A percentile compares a stretch with the other conserved stretches of the same genome.
phyloP scores from a whole-genome alignment of 495 filamentous ascomycete species.

The Podospora comata region DNA sequence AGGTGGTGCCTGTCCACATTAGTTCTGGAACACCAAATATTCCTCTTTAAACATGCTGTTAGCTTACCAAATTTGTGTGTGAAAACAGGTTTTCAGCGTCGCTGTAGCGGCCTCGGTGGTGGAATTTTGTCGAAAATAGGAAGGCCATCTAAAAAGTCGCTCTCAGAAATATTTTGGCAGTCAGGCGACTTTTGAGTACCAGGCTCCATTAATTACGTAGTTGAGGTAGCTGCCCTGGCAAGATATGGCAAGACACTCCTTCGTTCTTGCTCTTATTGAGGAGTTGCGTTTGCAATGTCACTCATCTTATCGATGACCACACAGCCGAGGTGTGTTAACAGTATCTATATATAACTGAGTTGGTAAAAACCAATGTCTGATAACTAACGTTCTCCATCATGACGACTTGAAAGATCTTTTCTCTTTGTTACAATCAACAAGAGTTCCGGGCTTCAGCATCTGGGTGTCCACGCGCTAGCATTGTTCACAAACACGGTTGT shows the following conservation, averaged over 20 bases:
- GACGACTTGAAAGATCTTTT: too few species aligned
- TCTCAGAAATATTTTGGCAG: neutral
- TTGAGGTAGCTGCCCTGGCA: neutral
- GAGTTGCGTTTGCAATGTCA: neutral
- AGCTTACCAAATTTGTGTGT: neutral
- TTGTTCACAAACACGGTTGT: too few species aligned
- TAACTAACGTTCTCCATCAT: too few species aligned
- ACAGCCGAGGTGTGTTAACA: neutral
- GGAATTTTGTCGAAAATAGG: neutral
- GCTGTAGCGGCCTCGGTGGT: neutral
- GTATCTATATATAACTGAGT: too few species aligned
- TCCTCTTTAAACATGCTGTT: neutral
- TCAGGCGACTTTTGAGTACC: neutral
- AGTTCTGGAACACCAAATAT: neutral
- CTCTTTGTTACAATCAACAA: too few species aligned
- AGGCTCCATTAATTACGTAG: neutral
- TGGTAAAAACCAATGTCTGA: too few species aligned
- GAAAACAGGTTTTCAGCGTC: neutral
- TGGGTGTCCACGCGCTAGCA: too few species aligned
- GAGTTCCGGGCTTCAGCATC: too few species aligned
- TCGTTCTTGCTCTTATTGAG: neutral
- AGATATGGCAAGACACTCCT: neutral
- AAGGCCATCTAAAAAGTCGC: neutral
- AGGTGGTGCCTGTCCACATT: neutral
- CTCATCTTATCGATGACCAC: neutral